Evolutionary conservation across 176 grass and related monocot genomes (phyloP), one percentile per base, ranked within the genome.

Genomic region (Oryza rufipogon): DNA sequence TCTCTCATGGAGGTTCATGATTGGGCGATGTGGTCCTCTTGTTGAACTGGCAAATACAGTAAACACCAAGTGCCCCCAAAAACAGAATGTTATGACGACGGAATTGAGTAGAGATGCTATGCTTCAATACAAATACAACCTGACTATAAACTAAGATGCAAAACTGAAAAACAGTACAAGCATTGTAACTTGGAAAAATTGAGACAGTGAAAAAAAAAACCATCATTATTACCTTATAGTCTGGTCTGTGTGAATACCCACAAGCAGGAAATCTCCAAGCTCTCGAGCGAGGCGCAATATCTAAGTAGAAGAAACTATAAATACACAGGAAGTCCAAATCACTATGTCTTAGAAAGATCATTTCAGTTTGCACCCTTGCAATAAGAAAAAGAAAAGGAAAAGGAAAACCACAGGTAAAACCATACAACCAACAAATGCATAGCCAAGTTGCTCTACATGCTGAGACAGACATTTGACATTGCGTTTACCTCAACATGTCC

Each of bases 1-100:
- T 90, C 93, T 67, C 81, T 95, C 91, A 68, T 98, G 96, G 20
- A 98, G 91, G 85, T 94, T 95, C 96, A 94, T 98, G 73, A 98
- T 98, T 73, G 96, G 96, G 71, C 91, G 93, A 84, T 98, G 96
- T 3, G 65, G 85, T 79, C 96, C 96, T 80, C 89, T 89, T 46
- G 91, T 98, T 61, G 87, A 72, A 87, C 96, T 98, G 88, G 26
- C 0, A 83, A 63, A 68, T 33, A 77, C 66, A 79, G 70, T 78
- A 83, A 77, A 91, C 16, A 49, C 11, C 11, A 70, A 74, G 0
- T 38, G 22, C 2, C 58, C 20, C 20, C 11, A n/a, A 66, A 19
- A 41, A 54, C 1, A 67, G 1, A 67, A 78, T 26, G 4, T 34
- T 34, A 75, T 68, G 9, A 17, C 63, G 56, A 87, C 10, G 7